Base-by-base conservation (phyloP, 2,329 filamentous ascomycete species). In the Canariomyces notabilis region DNA sequence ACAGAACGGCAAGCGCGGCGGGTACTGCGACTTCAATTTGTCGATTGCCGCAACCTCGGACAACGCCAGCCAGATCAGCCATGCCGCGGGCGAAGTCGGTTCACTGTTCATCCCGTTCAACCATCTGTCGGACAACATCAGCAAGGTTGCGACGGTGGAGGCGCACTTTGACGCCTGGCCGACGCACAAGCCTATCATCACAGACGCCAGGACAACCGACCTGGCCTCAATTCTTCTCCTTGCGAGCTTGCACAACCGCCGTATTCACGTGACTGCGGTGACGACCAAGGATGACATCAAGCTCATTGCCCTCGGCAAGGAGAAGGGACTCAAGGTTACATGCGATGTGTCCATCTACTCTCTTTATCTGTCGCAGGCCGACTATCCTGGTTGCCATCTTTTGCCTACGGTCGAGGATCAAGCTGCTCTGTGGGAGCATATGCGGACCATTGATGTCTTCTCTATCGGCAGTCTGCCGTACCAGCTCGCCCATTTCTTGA, bases 61-160 rank as follows among this genome's bases (percentile, higher is more conserved):
- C 53, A 90, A 90, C 61, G 78, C 84, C 14, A 79, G 85, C 55
- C 83, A 89, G 67, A 84, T 90, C 61, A 83, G 80, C 59, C 76
- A 83, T 54, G 76, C 89, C 46, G 80, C 82, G 15, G 73, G 77
- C 39, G 85, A 89, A 55, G 86, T 90, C 46, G 87, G 86, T 21
- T 88, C 86, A 16, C 73, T 90, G 35, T 90, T 89, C 69, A 86
- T 90, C 52, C 86, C 86, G 12, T 90, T 90, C 74, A 88, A 90
- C 66, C 79, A 87, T 64, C 71, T 89, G 20, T 86, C 84, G 49
- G 85, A 85, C 57, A 90, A 89, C 65, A 89, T 90, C 64, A 89
- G 81, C 75, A 88, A 88, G 71, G 86, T 89, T 37, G 84, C 86
- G 16, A 81, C 85, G 8, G 84, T 89, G 51, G 87, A 84, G 43